These are phyloP conservation scores for Cytospora piceicola DNA, from an alignment of 2,329 filamentous ascomycete genomes.

Conservation along the genomic window DNA sequence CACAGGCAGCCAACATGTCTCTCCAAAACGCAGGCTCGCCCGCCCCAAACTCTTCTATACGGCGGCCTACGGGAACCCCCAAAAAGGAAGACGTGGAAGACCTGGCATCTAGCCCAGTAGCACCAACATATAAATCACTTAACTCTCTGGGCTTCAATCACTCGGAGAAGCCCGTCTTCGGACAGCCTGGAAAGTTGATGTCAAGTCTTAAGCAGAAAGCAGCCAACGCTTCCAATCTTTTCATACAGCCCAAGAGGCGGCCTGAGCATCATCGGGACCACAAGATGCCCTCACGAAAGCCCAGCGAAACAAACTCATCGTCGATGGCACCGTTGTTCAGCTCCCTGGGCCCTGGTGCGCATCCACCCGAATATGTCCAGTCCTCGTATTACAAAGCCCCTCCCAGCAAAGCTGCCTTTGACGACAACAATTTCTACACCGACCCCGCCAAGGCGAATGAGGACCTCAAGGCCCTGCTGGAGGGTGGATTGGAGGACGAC, in stretches of 20 bases:
- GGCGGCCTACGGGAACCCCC: conserved; percentile 42
- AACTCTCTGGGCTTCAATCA: conserved; percentile 23
- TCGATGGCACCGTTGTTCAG: conserved; percentile 52
- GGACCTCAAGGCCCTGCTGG: conserved; percentile 80
- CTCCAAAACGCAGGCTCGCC: conserved; percentile 25
- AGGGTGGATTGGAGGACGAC: conserved; percentile 78
- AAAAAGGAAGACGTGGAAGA: conserved; percentile 39
- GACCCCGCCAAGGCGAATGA: conserved; percentile 73
- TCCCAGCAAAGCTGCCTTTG: conserved; percentile 32
- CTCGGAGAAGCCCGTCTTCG: conserved; percentile 40
- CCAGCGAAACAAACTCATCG: conserved; percentile 31
- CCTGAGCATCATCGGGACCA: conserved; percentile 62
- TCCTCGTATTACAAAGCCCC: conserved; percentile 32
- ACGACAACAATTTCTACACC: conserved; percentile 64
- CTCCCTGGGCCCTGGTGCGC: conserved; percentile 43
- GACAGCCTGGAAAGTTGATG: conserved; percentile 49
- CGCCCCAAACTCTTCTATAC: conserved; percentile 42
- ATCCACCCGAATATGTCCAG: conserved; percentile 41
- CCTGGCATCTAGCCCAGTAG: conserved; percentile 38
- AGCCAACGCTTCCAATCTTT: conserved; percentile 46
- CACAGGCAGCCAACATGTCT: conserved; percentile 37
- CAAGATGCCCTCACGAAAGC: conserved; percentile 51
- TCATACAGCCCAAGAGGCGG: conserved; percentile 57
- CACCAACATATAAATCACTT: conserved; percentile 16
- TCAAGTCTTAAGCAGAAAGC: conserved; percentile 60